phyloP scores from a whole-genome alignment of 345 rosid species.

The Bruguiera parviflora region DNA sequence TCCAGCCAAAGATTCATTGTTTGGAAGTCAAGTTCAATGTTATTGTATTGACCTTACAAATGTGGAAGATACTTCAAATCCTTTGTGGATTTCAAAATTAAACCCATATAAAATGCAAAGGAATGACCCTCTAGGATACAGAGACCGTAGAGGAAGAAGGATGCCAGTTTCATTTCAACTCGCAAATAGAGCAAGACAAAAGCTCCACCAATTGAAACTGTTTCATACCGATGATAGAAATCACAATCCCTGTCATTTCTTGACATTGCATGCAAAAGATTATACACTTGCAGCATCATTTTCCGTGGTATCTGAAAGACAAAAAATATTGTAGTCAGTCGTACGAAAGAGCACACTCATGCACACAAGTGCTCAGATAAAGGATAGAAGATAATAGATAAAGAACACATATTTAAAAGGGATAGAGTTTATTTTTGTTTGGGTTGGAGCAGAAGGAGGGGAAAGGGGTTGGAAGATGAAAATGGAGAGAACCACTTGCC shows the following conservation, averaged over 20 bases:
- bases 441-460: not conserved
- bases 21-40: too few relatives aligned
- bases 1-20: too few relatives aligned
- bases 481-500: conserved; percentile 46
- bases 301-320: conserved; percentile 84
- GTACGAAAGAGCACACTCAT: not conserved
- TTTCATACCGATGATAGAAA: conserved; percentile 90
- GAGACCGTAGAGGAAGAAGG: not conserved
- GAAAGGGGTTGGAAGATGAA: not conserved
- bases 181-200: conserved; percentile 5
- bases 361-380: conserved; percentile 4
- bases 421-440: too few relatives aligned
- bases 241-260: conserved; percentile 95
- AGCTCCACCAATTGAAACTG: conserved; percentile 11
- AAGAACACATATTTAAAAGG: too few relatives aligned
- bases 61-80: not conserved
- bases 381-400: not conserved
- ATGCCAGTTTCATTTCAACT: conserved; percentile 4
- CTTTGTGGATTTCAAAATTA: not conserved
- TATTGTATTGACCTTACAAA: too few relatives aligned
- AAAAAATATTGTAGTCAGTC: conserved; percentile 13
- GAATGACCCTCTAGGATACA: not conserved
- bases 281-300: conserved; percentile 94
- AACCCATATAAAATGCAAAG: not conserved
- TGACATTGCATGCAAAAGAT: conserved; percentile 86